Evolutionary conservation across 805 yeast genomes (phyloP), one percentile per base, ranked within the genome.

Genomic region (Pichia cabralensis): DNA sequence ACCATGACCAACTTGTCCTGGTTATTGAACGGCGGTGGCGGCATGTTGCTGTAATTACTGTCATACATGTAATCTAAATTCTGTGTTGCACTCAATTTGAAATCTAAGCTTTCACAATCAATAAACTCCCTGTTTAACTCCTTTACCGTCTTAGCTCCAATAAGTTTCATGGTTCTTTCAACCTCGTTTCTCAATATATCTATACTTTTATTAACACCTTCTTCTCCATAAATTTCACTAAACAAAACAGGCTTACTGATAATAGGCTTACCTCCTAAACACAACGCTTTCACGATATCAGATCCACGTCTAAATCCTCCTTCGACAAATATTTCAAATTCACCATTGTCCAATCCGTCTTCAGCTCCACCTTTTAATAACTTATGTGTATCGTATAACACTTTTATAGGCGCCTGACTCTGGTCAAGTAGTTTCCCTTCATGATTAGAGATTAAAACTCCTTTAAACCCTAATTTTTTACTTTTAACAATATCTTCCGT

Each of bases 151-250:
- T 62, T 65, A 2, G 68, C 81, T 2, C 85, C 86, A 35, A 79
- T 55, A 17, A 79, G 59, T 39, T 76, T 64, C 81, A 79, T 72
- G 40, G 73, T 71, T 58, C 73, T 67, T 29, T 57, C 53, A 53
- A 78, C 61, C 46, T 79, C 85, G 24, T 62, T 68, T 38, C 69
- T 64, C 49, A 79, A 59, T 3, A 77, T 60, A 39, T 69, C 73
- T 31, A 78, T 67, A 11, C 84, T 80, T 40, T 67, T 68, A 24
- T 52, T 53, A 10, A 79, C 85, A n/a, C 94, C 94, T 6, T 60
- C 73, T 43, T 72, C 82, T 3, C 94, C 92, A 45, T 81, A 82
- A 14, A 81, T 67, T 75, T 80, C 73, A 25, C 86, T 85, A 49
- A 78, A 81, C 22, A 80, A 52, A 53, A 81, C 76, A 2, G 88